phyloP scores from a whole-genome alignment of 768 basidiomycete species.

The Rhizopogon salebrosus region DNA sequence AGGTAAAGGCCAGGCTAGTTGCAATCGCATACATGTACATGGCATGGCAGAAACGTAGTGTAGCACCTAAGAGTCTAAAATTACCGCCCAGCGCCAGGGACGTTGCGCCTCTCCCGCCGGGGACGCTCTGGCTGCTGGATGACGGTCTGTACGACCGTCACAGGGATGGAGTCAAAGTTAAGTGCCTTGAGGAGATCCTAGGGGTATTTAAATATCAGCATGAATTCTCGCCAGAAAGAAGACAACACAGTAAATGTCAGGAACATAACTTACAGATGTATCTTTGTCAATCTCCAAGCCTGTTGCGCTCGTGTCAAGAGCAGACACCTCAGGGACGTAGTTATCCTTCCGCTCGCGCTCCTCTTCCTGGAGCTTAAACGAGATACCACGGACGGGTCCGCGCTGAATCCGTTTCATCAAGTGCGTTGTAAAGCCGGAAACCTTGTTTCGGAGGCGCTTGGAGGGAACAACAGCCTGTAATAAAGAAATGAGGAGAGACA shows the following conservation, averaged over 20 bases:
- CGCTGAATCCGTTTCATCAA: constrained; percentile 99
- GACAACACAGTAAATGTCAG: neutral
- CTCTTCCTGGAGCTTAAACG: constrained; percentile 99
- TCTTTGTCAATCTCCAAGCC: constrained; percentile 88
- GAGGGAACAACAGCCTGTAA: constrained; percentile 87
- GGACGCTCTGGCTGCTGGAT: constrained; percentile 66
- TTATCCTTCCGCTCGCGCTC: constrained; percentile 99
- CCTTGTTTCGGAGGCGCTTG: constrained; percentile 99
- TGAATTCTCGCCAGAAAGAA: neutral
- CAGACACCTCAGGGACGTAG: constrained; percentile 97
- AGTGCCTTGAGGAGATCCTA: constrained; percentile 86
- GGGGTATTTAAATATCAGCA: neutral
- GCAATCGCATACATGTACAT: constrained; percentile 9
- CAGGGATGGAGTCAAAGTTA: constrained; percentile 85
- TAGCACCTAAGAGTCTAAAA: constrained; percentile 10
- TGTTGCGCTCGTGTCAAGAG: constrained; percentile 71
- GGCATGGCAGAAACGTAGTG: constrained; percentile 6
- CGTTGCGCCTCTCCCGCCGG: constrained; percentile 71
- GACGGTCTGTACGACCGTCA: constrained; percentile 63
- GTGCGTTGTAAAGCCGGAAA: constrained; percentile 99
- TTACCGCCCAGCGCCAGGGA: constrained; percentile 72
- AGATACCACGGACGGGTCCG: constrained; percentile 98
- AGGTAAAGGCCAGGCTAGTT: neutral
- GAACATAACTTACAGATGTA: constrained; percentile 68
- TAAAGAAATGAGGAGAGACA: neutral